Evolutionary conservation across 805 yeast species (phyloP).

Genomic region (Cyberlindnera samutprakarnensis): DNA sequence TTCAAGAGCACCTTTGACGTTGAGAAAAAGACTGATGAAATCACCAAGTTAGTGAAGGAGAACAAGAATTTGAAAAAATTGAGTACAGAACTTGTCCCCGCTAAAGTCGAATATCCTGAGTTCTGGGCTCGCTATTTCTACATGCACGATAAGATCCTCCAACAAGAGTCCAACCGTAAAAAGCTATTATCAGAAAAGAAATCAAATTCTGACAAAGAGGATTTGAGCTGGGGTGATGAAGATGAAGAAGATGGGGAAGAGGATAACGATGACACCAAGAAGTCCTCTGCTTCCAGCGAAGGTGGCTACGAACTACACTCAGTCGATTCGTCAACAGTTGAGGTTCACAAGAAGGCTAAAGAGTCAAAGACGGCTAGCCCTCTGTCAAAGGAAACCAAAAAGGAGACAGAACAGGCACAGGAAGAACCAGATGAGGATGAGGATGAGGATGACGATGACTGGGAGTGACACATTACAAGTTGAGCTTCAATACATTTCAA

Average conservation of each 20-base stretch:
- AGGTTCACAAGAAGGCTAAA: conserved; percentile 18
- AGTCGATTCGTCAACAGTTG: conserved; percentile 28
- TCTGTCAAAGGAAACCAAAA: conserved; percentile 27
- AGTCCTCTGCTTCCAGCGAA: conserved; percentile 27
- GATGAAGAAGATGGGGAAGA: conserved; percentile 14
- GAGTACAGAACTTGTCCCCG: conserved; percentile 63
- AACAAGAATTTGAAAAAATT: conserved; percentile 23
- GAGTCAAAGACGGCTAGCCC: conserved; percentile 3
- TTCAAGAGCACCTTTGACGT: conserved; percentile 33
- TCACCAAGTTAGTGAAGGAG: conserved; percentile 37
- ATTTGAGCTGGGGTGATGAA: conserved; percentile 13
- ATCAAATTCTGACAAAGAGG: conserved; percentile 6
- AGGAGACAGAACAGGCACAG: conserved; percentile 8
- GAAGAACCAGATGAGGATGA: conserved; percentile 23
- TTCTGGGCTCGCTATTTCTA: conserved; percentile 76
- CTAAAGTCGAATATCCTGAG: conserved; percentile 41
- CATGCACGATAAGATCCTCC: conserved; percentile 28
- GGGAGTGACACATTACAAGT: conserved; percentile 37
- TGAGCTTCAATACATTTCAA: no score
- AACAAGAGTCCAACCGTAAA: conserved; percentile 55
- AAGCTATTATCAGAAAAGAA: conserved; percentile 25
- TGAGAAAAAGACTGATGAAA: conserved; percentile 42
- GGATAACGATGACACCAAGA: conserved; percentile 4
- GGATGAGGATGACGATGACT: conserved; percentile 49
- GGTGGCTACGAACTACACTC: conserved; percentile 34